Evolutionary conservation across 306 rosid genomes (phyloP), one percentile per base, ranked within the genome.

Genomic region (Sesbania bispinosa): DNA sequence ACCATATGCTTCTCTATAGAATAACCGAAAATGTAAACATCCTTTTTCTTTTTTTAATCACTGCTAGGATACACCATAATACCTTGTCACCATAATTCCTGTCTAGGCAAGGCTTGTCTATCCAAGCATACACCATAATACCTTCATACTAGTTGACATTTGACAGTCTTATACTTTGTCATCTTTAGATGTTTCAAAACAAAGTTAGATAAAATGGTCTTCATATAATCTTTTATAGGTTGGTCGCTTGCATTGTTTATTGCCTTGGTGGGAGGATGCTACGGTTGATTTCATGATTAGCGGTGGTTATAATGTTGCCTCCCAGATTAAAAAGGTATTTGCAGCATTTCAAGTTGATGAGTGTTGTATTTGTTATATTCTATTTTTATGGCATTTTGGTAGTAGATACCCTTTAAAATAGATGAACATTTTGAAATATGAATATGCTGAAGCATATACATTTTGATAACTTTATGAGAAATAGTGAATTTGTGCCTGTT

Each of bases 251-350:
- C 97, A 94, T 79, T 90, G 97, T 77, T 74, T 82, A 69, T 30
- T 86, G 41, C 97, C 98, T 33, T 90, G 95, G 95, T 89, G 96
- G 96, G 88, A 87, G 69, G 95, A 94, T 80, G 92, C 92, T 47
- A 76, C 90, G 2, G 96, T 89, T 47, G 86, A 80, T 80, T 94
- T 94, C 68, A 89, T 89, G 97, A 80, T 79, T 29, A 89, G 91
- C 71, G 97, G 97, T 18, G 96, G 97, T 58, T 94, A 94, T 62
- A 83, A 80, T 50, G 92, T 90, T 66, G 33, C 75, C 36, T 21
- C 85, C 59, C 84, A 76, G 77, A 90, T 93, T 39, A 62, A 61
- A 72, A 77, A 87, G 98, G 97, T 88, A 80, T 21, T 41, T 67
- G 19, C 24, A 32, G 41, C 62, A 30, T 43, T 67, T 13, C 68